Base-by-base conservation (phyloP, 352 stramenopile species). In the Plasmopara halstedii region DNA sequence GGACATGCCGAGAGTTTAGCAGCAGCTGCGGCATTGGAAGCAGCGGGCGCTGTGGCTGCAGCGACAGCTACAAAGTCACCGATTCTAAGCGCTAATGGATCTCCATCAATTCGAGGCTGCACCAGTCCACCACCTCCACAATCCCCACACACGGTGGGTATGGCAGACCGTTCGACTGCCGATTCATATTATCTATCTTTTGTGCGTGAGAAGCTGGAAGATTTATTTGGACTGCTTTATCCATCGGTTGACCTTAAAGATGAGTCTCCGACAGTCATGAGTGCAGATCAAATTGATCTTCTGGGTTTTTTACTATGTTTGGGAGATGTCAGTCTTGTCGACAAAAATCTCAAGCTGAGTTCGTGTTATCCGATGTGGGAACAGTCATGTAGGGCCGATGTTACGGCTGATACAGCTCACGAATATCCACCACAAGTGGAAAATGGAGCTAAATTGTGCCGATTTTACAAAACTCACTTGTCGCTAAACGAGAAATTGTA, bases 401-500 rank as follows among this genome's bases (percentile, higher is more conserved):
- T 38, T 26, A 19, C 42, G n/a, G 21, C 38, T 15, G 64, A 62
- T 3, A 45, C 20, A 15, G 46, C 40, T 0, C 35, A 56, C 26
- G 37, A 56, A 26, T 61, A 58, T 25, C 11, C 45, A 18, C 53
- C 33, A 4, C 53, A 50, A 19, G 61, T 74, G 25, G 74, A 86
- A 40, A 85, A 70, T 42, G 73, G 64, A 40, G 56, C 56, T 10
- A 85, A 83, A 42, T 54, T 92, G 23, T 84, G 72, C 37, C 62
- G 66, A 0, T 89, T 87, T 40, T 80, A 85, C 60, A 88, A 88
- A 58, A 82, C 67, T 6, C 64, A 85, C 17, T 45, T 89, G 46
- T 67, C 78, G 36, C 53, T 92, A 45, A 92, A 89, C 39, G 76
- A 88, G 50, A 83, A 64, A 52, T 43, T 92, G 51, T 92, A 92